These are phyloP conservation scores for Albugo laibachii DNA, from an alignment of 352 stramenopile species.

Conservation along the genomic window DNA sequence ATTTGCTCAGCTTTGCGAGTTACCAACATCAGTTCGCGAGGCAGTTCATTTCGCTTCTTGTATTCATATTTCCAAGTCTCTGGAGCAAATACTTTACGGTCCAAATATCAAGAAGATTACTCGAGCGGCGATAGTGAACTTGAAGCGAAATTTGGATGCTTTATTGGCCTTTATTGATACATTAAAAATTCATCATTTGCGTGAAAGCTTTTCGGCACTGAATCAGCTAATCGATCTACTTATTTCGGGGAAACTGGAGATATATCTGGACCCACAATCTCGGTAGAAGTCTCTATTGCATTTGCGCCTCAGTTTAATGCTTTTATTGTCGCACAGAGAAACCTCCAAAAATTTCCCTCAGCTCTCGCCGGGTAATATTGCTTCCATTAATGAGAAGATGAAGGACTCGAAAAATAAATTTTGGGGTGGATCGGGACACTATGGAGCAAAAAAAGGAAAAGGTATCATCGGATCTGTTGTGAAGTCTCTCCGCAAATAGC, in stretches of 20 bases:
- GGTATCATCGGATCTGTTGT: conserved; percentile 24
- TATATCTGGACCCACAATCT: conserved; percentile 39
- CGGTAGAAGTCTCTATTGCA: conserved; percentile 12
- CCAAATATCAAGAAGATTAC: conserved; percentile 42
- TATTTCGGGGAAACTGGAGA: conserved; percentile 30
- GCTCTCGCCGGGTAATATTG: conserved; percentile 40
- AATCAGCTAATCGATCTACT: conserved; percentile 48
- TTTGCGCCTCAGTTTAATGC: background rate
- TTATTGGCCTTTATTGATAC: conserved; percentile 40
- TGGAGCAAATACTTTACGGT: conserved; percentile 47
- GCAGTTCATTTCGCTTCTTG: conserved; percentile 58
- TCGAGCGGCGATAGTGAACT: conserved; percentile 44
- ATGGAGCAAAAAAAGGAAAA: conserved; percentile 15
- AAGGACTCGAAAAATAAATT: conserved; percentile 36
- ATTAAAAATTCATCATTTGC: conserved; percentile 32
- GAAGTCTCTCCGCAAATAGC: conserved; percentile 37
- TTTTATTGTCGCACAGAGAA: conserved; percentile 13
- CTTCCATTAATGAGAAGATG: conserved; percentile 43
- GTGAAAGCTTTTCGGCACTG: conserved; percentile 41
- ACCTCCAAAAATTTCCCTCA: conserved; percentile 34
- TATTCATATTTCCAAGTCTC: conserved; percentile 53
- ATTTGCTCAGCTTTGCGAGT: conserved; percentile 34
- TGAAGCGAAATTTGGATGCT: conserved; percentile 58
- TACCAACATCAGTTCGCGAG: conserved; percentile 34
- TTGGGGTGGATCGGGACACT: conserved; percentile 17